Conservation (phyloP, 192 early-diverging fungal species). For the Coemansia sp. region DNA sequence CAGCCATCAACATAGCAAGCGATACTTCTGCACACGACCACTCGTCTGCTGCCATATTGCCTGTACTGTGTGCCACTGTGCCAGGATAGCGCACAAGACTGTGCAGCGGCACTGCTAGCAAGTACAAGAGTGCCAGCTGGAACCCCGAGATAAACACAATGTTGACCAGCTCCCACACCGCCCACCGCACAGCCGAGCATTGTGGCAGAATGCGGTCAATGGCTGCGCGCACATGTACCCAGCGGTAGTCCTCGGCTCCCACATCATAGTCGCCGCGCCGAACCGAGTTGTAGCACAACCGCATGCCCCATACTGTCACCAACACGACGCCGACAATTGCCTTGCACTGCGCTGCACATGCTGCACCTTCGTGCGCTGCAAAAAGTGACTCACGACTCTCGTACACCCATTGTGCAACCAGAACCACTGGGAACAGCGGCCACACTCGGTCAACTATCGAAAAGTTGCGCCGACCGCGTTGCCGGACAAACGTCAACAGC, state of each 20-base stretch:
- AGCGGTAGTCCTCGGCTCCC: conserved; percentile 77
- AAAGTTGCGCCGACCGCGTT: conserved; percentile 34
- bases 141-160: conserved; percentile 71
- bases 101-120: conserved; percentile 21
- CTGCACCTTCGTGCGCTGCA: conserved; percentile 21
- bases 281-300: conserved; percentile 77
- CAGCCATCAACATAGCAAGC: conserved; percentile 47
- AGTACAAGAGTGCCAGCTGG: conserved; percentile 69
- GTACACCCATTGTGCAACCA: conserved; percentile 58
- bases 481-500: conserved; percentile 24
- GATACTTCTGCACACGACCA: conserved; percentile 55
- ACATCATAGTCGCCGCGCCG: conserved; percentile 73
- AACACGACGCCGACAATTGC: conserved; percentile 48
- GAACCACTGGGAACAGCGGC: conserved; percentile 69
- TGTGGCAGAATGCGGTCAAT: conserved; percentile 3
- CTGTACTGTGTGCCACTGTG: background rate
- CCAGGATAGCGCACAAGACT: background rate
- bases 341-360: conserved; percentile 15
- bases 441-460: conserved; percentile 74
- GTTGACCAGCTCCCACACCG: conserved; percentile 67
- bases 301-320: conserved; percentile 66
- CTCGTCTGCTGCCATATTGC: background rate
- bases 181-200: background rate
- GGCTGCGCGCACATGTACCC: conserved; percentile 51
- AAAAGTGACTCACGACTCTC: conserved; percentile 3